Conservation (phyloP, 2,329 filamentous ascomycete species). For the Myriosclerotinia curreyana region DNA sequence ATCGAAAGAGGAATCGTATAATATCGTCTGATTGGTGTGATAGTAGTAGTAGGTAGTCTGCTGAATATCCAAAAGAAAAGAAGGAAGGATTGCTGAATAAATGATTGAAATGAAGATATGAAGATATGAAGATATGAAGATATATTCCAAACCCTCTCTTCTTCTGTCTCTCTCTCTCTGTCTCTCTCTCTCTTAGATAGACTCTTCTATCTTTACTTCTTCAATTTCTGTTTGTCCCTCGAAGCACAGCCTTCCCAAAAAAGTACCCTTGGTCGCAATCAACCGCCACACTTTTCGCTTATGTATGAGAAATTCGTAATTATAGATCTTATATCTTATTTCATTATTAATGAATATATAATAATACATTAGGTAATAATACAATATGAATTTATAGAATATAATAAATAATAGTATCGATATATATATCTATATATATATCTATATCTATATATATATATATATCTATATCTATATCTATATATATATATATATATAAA, state of each 20-base stretch:
- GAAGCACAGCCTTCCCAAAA: slow-evolving; percentile 18
- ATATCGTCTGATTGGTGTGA: not conserved
- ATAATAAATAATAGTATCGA: too few species aligned
- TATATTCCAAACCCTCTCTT: not conserved
- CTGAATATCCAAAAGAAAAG: not conserved
- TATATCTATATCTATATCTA: too few species aligned
- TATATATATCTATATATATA: too few species aligned
- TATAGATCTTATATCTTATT: slow-evolving; percentile 21
- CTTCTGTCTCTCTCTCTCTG: not conserved
- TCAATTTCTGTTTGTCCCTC: too few species aligned
- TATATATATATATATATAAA: too few species aligned
- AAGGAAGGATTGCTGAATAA: not conserved
- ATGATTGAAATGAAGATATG: too few species aligned
- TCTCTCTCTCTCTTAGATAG: not conserved
- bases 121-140: too few species aligned
- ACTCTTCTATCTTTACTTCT: not conserved
- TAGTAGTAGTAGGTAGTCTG: not conserved
- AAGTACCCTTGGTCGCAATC: slow-evolving; percentile 6
- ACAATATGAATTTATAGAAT: too few species aligned
- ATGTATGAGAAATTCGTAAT: slow-evolving; percentile 16
- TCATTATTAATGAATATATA: too few species aligned
- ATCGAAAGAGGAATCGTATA: not conserved
- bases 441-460: too few species aligned
- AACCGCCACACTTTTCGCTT: slow-evolving; percentile 24
- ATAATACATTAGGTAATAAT: too few species aligned